Evolutionary conservation across 257 asterid species (phyloP).

Genomic region (Penstemon newberryi): DNA sequence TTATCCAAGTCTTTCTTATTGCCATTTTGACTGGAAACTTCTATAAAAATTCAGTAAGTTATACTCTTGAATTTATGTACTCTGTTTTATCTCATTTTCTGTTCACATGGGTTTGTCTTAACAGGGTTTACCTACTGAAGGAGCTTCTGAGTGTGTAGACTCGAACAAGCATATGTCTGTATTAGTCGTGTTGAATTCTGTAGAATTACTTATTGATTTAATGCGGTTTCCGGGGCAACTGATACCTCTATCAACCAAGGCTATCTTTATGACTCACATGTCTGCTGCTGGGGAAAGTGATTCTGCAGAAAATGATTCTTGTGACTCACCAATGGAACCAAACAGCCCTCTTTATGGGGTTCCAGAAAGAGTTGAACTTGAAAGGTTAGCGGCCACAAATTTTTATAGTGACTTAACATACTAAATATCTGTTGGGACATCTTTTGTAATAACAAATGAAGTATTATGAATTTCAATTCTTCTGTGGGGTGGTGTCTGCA

Average conservation of each 20-base stretch:
- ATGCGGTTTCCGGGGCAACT: constrained; percentile 76
- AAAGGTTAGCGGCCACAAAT: constrained; percentile 49
- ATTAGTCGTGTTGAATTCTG: constrained; percentile 57
- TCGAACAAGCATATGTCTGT: constrained; percentile 94
- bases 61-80: constrained; percentile 19
- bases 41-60: constrained; percentile 1
- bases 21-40: constrained; percentile 18
- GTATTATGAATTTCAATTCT: constrained; percentile 1
- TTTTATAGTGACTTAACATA: constrained; percentile 6
- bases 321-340: constrained; percentile 98
- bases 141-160: constrained; percentile 79
- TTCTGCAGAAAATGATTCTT: constrained; percentile 99
- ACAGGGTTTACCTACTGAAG: constrained; percentile 96
- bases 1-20: constrained; percentile 15
- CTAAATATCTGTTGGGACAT: neutral
- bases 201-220: constrained; percentile 60
- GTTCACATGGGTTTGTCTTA: constrained; percentile 24
- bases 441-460: neutral
- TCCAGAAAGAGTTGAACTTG: constrained; percentile 75
- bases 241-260: constrained; percentile 63
- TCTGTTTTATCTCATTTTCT: constrained; percentile 25
- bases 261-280: constrained; percentile 64
- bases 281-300: constrained; percentile 97
- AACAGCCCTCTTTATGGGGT: constrained; percentile 94
- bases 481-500: constrained; percentile 2